Evolutionary conservation across 306 rosid genomes (phyloP).

Genomic region (Vigna hirtella): DNA sequence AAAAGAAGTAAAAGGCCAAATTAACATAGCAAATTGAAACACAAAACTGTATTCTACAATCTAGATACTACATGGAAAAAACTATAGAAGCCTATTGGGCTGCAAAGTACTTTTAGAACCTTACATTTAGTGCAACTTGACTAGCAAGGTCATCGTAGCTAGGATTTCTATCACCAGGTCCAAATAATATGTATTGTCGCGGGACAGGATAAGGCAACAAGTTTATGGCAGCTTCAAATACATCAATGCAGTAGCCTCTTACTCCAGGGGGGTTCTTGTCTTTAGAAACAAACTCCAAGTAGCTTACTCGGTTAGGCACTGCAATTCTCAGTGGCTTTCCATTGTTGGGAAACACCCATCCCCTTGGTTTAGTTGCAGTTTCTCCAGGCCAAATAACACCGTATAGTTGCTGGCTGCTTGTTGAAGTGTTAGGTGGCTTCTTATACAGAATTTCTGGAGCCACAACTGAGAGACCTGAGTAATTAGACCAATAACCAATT

Average conservation of each 20-base stretch:
- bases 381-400: conserved; percentile 94
- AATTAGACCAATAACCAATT: conserved; percentile 90
- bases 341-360: conserved; percentile 96
- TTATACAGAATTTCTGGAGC: conserved; percentile 70
- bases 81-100: not conserved
- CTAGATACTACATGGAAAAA: not conserved
- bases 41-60: conserved; percentile 23
- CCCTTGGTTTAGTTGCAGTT: conserved; percentile 60
- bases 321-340: conserved; percentile 83
- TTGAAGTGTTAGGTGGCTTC: conserved; percentile 58
- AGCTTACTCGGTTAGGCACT: conserved; percentile 81
- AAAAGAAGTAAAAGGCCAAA: conserved; percentile 41
- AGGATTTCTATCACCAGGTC: conserved; percentile 75
- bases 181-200: conserved; percentile 61
- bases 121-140: conserved; percentile 79
- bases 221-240: conserved; percentile 89
- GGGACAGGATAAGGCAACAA: conserved; percentile 97
- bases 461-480: conserved; percentile 71
- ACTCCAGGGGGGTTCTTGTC: conserved; percentile 82
- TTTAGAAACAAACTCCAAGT: conserved; percentile 65
- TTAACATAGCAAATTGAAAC: conserved; percentile 34
- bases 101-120: conserved; percentile 46
- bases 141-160: conserved; percentile 54
- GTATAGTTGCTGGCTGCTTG: conserved; percentile 58
- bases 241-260: conserved; percentile 83